Conservation (phyloP, 2,329 filamentous ascomycete genomes). For the Alternaria ethzedia region DNA sequence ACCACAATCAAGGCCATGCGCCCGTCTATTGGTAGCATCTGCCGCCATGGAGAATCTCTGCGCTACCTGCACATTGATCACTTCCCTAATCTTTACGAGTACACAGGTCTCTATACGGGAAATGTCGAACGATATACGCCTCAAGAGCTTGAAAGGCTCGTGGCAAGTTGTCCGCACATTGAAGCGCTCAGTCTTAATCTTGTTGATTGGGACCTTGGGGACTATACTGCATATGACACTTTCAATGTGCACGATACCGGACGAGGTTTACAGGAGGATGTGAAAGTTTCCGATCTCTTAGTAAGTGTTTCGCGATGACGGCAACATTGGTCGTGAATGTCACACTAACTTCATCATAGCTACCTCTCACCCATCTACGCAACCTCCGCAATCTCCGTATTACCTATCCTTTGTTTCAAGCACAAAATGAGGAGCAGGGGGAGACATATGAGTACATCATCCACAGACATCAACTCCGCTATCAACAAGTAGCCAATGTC, state of each 20-base stretch:
- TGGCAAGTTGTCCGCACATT: not conserved
- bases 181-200: not conserved
- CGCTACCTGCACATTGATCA: not conserved
- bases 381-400: not conserved
- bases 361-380: not conserved
- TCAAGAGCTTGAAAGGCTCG: not conserved
- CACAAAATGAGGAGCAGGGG: not conserved
- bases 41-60: not conserved
- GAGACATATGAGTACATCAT: not conserved
- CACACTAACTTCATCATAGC: not conserved
- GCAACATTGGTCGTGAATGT: not conserved
- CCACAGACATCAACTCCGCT: not conserved
- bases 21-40: not conserved
- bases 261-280: not conserved
- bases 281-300: not conserved
- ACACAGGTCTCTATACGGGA: not conserved
- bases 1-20: not conserved
- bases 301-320: not conserved
- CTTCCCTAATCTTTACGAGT: not conserved
- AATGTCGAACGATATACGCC: not conserved
- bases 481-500: not conserved
- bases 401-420: not conserved
- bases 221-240: not conserved
- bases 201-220: not conserved
- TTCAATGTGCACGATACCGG: not conserved